These are phyloP conservation scores for Lentinula detonsa DNA, from an alignment of 768 basidiomycete genomes.

Conservation along the genomic window DNA sequence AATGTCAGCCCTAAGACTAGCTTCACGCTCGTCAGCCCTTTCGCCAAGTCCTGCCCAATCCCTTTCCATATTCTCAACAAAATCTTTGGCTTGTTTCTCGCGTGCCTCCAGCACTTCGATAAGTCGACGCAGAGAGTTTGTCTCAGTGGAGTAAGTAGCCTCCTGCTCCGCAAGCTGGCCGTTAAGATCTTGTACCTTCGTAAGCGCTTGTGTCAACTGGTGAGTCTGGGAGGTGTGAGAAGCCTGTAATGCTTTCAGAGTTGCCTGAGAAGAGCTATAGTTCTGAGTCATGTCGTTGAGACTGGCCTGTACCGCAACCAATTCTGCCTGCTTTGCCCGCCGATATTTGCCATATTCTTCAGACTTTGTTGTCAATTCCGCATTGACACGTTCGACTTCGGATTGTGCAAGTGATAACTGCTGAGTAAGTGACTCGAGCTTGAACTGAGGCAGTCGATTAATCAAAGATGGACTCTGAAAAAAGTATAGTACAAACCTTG, in stretches of 20 bases:
- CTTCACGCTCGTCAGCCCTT: conserved; percentile 62
- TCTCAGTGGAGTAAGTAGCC: conserved; percentile 74
- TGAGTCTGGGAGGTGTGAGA: conserved; percentile 65
- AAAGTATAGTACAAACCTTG: conserved; percentile 39
- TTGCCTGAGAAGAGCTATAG: conserved; percentile 57
- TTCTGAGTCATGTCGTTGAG: conserved; percentile 70
- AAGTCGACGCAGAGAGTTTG: conserved; percentile 64
- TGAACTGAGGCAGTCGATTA: conserved; percentile 51
- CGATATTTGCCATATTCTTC: conserved; percentile 84
- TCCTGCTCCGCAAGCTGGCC: conserved; percentile 83
- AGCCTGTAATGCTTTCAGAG: conserved; percentile 68
- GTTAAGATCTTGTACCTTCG: conserved; percentile 68
- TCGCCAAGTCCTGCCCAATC: conserved; percentile 77
- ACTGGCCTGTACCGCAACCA: conserved; percentile 67
- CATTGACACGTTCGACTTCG: conserved; percentile 66
- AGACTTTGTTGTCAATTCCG: conserved; percentile 64
- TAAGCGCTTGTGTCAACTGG: conserved; percentile 72
- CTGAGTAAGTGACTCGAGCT: conserved; percentile 76
- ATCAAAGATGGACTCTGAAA: neutral
- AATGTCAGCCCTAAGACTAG: conserved; percentile 59
- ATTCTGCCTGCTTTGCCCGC: conserved; percentile 73
- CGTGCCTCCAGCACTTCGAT: conserved; percentile 84
- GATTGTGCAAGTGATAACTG: conserved; percentile 73
- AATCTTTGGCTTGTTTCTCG: conserved; percentile 76
- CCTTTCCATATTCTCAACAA: conserved; percentile 76